Evolutionary conservation across 257 asterid genomes (phyloP).

Genomic region (Ballota nigra): DNA sequence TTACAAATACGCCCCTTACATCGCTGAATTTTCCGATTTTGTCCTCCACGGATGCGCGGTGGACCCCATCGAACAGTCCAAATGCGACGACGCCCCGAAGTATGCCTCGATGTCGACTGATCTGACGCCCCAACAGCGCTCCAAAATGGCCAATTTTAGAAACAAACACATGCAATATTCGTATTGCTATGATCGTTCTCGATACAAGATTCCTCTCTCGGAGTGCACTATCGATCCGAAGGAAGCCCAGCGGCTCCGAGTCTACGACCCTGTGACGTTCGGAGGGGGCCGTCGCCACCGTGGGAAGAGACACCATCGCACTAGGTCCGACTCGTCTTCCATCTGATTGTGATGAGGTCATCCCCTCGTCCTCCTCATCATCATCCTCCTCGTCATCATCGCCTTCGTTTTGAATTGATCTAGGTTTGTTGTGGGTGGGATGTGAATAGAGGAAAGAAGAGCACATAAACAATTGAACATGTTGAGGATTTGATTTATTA

Average conservation of each 20-base stretch:
- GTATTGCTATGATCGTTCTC: slow-evolving; percentile 64
- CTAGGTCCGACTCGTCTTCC: slow-evolving; percentile 30
- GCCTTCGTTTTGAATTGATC: slow-evolving; percentile 9
- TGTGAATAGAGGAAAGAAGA: slow-evolving; percentile 47
- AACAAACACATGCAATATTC: slow-evolving; percentile 70
- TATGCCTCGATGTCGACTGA: slow-evolving; percentile 32
- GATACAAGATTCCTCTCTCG: slow-evolving; percentile 51
- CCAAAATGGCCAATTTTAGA: slow-evolving; percentile 54
- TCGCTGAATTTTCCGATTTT: slow-evolving; percentile 56
- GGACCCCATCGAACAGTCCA: slow-evolving; percentile 53
- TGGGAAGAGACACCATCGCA: slow-evolving; percentile 50
- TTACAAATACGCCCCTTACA: slow-evolving; percentile 79
- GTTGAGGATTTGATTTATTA: slow-evolving; percentile 16
- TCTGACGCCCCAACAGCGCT: slow-evolving; percentile 41
- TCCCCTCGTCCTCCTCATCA: not conserved
- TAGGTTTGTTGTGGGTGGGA: slow-evolving; percentile 25
- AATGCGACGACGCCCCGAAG: slow-evolving; percentile 32
- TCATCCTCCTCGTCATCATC: not conserved
- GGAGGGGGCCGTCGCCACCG: slow-evolving; percentile 55
- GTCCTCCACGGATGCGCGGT: slow-evolving; percentile 78
- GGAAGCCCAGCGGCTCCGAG: slow-evolving; percentile 61
- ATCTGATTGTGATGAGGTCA: slow-evolving; percentile 28
- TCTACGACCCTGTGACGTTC: slow-evolving; percentile 60
- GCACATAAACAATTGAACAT: slow-evolving; percentile 18
- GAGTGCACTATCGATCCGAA: slow-evolving; percentile 55